These are phyloP conservation scores for Trypanosoma avium DNA, from an alignment of 208 protist genomes.

Conservation along the genomic window DNA sequence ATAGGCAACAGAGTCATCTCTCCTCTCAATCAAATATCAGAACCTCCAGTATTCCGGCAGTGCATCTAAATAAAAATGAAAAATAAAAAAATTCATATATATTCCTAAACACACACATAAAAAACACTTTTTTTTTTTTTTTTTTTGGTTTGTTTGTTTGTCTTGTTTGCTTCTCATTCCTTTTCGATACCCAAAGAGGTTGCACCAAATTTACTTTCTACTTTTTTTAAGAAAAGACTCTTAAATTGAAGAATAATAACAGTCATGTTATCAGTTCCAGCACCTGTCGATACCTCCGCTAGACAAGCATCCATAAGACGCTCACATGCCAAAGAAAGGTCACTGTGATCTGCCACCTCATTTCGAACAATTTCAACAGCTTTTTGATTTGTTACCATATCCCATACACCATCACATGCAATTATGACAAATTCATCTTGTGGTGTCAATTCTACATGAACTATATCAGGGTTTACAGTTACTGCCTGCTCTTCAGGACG, in stretches of 20 bases:
- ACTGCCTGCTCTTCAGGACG: constrained; percentile 77
- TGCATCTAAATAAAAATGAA: constrained; percentile 4
- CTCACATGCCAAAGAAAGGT: constrained; percentile 85
- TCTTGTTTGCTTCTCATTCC: neutral
- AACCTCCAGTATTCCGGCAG: too few relatives aligned
- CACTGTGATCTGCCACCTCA: constrained; percentile 79
- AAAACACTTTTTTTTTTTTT: constrained; percentile 18
- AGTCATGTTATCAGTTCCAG: constrained; percentile 92
- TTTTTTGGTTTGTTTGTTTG: constrained; percentile 22
- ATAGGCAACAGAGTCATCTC: too few relatives aligned
- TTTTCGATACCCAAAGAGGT: neutral
- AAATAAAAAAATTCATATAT: too few relatives aligned
- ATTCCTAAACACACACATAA: neutral
- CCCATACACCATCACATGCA: constrained; percentile 93
- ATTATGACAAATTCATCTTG: constrained; percentile 92
- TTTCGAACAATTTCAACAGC: constrained; percentile 89
- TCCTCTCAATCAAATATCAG: too few relatives aligned
- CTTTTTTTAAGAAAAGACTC: constrained; percentile 80
- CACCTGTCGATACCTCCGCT: constrained; percentile 52
- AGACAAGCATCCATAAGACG: constrained; percentile 83
- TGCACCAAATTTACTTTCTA: constrained; percentile 52
- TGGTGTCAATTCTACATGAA: constrained; percentile 73
- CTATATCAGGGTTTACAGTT: constrained; percentile 70
- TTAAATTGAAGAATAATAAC: constrained; percentile 91
- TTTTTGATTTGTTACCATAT: constrained; percentile 90